Evolutionary conservation across 148 eudicot species (phyloP).

Genomic region (Talinum fruticosum): DNA sequence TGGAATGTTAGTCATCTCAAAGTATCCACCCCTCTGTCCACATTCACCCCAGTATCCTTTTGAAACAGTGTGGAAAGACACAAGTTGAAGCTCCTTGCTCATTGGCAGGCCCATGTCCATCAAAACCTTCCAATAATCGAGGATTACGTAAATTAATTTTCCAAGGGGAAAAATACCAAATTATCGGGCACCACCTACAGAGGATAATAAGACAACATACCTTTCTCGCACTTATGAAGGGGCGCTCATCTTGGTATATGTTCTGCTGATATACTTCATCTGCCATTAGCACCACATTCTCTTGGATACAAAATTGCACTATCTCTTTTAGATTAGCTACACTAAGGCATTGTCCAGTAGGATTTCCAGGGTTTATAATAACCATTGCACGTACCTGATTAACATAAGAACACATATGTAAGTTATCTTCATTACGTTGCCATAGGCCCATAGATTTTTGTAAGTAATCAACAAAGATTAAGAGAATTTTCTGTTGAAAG

Average conservation of each 20-base stretch:
- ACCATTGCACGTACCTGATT: constrained; percentile 94
- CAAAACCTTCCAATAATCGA: constrained; percentile 50
- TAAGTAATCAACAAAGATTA: neutral
- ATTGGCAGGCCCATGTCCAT: constrained; percentile 84
- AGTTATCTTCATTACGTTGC: neutral
- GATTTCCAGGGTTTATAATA: constrained; percentile 99
- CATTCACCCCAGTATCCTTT: constrained; percentile 98
- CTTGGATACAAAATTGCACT: constrained; percentile 66
- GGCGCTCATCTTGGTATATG: constrained; percentile 97
- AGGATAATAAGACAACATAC: constrained; percentile 30
- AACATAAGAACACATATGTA: constrained; percentile 17
- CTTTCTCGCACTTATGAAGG: constrained; percentile 90
- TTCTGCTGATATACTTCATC: constrained; percentile 99
- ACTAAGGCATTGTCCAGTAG: constrained; percentile 98
- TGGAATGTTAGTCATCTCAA: constrained; percentile 94
- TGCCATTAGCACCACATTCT: constrained; percentile 77
- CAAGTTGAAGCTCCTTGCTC: constrained; percentile 85
- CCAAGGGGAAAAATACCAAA: neutral
- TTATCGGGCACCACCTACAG: neutral
- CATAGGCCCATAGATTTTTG: no score
- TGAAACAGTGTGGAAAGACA: constrained; percentile 95
- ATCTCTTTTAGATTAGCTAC: constrained; percentile 70
- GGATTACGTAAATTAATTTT: constrained; percentile 10
- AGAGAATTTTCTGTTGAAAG: no score
- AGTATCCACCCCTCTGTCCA: constrained; percentile 97